Conservation (phyloP, 768 basidiomycete genomes). For the Cystofilobasidium ferigula region DNA sequence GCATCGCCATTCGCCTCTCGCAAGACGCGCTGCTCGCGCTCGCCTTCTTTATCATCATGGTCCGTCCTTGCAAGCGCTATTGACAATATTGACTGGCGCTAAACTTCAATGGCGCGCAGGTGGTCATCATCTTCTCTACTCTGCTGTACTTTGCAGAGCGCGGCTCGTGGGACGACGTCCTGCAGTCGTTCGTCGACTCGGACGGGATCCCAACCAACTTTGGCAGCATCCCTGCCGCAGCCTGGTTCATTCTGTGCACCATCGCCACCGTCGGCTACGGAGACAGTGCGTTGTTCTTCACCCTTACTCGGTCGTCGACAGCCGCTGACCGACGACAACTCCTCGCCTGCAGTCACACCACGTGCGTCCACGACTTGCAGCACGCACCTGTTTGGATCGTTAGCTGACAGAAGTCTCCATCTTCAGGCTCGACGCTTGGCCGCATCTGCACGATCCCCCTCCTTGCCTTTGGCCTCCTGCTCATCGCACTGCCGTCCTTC, state of each 20-base stretch:
- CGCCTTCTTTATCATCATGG: slow-evolving; percentile 75
- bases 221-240: slow-evolving; percentile 61
- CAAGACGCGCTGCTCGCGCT: slow-evolving; percentile 79
- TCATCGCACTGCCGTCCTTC: slow-evolving; percentile 83
- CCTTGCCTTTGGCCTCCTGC: slow-evolving; percentile 70
- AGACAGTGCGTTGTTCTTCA: slow-evolving; percentile 51
- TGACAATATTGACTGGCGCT: too few species aligned
- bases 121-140: not conserved
- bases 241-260: slow-evolving; percentile 61
- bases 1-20: slow-evolving; percentile 69
- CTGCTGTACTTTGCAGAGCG: slow-evolving; percentile 76
- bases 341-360: too few species aligned
- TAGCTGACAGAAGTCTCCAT: not conserved
- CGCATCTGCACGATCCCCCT: slow-evolving; percentile 74
- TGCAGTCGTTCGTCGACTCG: slow-evolving; percentile 69
- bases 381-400: too few species aligned
- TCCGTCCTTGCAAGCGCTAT: not conserved
- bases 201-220: slow-evolving; percentile 77
- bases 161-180: slow-evolving; percentile 71
- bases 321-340: too few species aligned
- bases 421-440: slow-evolving; percentile 56
- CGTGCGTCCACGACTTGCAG: too few species aligned
- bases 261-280: slow-evolving; percentile 76
- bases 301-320: too few species aligned
- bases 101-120: not conserved